These are phyloP conservation scores for Halocafeteria seosinensis DNA, from an alignment of 108 stramenopile genomes.

Conservation along the genomic window DNA sequence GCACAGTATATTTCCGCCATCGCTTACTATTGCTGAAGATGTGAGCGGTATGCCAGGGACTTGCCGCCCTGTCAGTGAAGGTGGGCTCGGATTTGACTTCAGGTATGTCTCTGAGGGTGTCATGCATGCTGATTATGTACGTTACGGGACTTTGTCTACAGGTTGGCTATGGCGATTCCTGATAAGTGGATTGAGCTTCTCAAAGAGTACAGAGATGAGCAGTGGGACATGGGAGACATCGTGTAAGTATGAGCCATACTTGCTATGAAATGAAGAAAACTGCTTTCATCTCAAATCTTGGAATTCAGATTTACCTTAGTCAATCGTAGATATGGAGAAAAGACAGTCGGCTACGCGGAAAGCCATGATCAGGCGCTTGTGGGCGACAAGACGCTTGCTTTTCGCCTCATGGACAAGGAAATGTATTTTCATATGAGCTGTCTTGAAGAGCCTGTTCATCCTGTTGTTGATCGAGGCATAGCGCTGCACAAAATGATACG, in stretches of 20 bases:
- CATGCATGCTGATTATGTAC: too few relatives aligned
- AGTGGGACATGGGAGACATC: slow-evolving; percentile 1
- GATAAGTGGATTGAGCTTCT: background rate
- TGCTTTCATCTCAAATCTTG: too few relatives aligned
- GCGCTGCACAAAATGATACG: slow-evolving; percentile 1
- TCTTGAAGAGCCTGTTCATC: background rate
- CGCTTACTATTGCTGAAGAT: background rate
- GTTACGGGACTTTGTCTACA: too few relatives aligned
- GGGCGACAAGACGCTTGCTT: slow-evolving; percentile 2
- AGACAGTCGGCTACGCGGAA: background rate
- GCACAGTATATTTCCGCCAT: background rate
- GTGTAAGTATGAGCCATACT: too few relatives aligned
- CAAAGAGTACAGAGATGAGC: background rate
- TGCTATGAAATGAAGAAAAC: too few relatives aligned
- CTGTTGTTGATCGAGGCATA: background rate
- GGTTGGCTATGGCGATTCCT: background rate
- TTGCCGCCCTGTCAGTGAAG: background rate
- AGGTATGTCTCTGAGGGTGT: too few relatives aligned
- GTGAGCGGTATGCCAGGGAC: background rate
- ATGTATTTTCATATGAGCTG: background rate
- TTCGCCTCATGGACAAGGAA: background rate
- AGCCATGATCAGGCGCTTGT: slow-evolving; percentile 2
- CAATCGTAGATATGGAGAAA: background rate
- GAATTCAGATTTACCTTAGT: too few relatives aligned
- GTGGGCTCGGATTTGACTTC: background rate